These are phyloP conservation scores for Aspergillus cavernicola DNA, from an alignment of 495 filamentous ascomycete genomes.

Conservation along the genomic window DNA sequence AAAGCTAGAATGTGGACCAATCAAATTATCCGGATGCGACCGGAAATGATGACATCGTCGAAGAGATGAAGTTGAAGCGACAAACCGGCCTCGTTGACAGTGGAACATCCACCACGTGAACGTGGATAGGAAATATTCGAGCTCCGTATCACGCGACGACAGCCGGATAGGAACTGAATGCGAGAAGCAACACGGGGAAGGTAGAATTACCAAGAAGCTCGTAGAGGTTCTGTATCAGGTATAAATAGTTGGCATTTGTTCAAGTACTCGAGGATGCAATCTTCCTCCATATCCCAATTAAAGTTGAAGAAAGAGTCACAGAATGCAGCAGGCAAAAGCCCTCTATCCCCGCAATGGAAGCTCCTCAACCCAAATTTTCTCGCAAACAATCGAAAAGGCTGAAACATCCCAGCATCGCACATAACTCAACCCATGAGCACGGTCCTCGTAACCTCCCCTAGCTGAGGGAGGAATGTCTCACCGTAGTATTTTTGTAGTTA, in stretches of 20 bases:
- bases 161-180: background rate
- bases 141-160: conserved; percentile 2
- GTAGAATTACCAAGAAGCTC: conserved; percentile 77
- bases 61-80: conserved; percentile 16
- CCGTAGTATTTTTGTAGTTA: too few relatives aligned
- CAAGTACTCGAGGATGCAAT: background rate
- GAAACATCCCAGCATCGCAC: background rate
- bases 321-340: background rate
- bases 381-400: background rate
- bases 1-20: conserved; percentile 57
- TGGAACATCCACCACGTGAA: conserved; percentile 54
- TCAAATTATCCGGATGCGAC: conserved; percentile 11
- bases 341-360: conserved; percentile 1
- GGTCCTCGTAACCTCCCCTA: too few relatives aligned
- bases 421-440: too few relatives aligned
- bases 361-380: too few relatives aligned
- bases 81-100: conserved; percentile 83
- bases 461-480: too few relatives aligned
- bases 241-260: conserved; percentile 25
- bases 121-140: conserved; percentile 13
- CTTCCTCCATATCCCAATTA: background rate
- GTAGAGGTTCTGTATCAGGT: conserved; percentile 67
- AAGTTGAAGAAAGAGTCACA: background rate
- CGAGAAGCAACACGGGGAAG: conserved; percentile 27
- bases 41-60: background rate